Evolutionary conservation across 2,329 filamentous ascomycete genomes (phyloP).

Genomic region (Beauveria australis): DNA sequence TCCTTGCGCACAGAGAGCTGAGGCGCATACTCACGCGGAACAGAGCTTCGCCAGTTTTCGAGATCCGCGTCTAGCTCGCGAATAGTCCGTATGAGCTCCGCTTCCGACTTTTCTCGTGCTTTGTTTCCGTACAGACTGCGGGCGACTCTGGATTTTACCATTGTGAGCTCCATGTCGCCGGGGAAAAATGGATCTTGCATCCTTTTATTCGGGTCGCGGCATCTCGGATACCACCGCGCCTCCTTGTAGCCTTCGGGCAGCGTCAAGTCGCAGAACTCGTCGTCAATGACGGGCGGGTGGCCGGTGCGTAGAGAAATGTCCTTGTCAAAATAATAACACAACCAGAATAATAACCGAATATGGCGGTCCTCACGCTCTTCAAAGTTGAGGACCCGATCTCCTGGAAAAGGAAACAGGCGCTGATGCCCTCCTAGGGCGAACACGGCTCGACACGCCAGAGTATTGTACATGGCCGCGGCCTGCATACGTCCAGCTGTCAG

Average conservation of each 20-base stretch:
- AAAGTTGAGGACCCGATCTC: conserved; percentile 11
- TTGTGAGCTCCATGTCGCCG: conserved; percentile 38
- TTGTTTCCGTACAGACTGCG: conserved; percentile 40
- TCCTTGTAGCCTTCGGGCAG: conserved; percentile 30
- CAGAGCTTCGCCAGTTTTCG: conserved; percentile 43
- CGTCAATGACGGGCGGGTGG: conserved; percentile 41
- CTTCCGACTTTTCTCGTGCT: conserved; percentile 41
- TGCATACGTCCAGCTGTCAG: conserved; percentile 39
- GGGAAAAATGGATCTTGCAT: conserved; percentile 28
- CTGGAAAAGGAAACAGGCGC: conserved; percentile 12
- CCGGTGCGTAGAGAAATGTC: conserved; percentile 46
- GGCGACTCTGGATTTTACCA: conserved; percentile 43
- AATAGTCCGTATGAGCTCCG: conserved; percentile 45
- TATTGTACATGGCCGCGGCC: conserved; percentile 33
- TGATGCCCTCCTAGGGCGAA: conserved; percentile 41
- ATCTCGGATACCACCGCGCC: conserved; percentile 15
- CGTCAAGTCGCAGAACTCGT: conserved; percentile 45
- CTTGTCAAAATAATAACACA: conserved; percentile 47
- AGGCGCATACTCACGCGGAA: conserved; percentile 37
- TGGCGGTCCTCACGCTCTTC: conserved; percentile 24
- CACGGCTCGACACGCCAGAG: conserved; percentile 37
- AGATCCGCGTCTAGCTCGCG: conserved; percentile 49
- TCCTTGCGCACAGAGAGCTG: conserved; percentile 31
- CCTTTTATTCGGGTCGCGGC: not conserved
- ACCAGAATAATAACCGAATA: conserved; percentile 41